Base-by-base conservation (phyloP, 2,329 filamentous ascomycete genomes). In the Lizonia empirigonia region DNA sequence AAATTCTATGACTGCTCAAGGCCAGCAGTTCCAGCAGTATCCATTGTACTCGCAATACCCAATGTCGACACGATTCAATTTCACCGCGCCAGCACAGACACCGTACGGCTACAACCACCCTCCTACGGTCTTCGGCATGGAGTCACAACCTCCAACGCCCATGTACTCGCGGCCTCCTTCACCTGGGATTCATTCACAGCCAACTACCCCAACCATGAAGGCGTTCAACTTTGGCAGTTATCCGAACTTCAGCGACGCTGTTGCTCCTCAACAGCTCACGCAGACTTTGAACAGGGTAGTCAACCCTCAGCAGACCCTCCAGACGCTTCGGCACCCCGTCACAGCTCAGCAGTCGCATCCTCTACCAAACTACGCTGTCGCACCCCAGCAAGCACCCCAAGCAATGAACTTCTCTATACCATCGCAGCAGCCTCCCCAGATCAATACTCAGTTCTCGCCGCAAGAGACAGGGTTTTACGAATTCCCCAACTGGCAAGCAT, bases 121-220 rank as follows among this genome's bases (percentile, higher is more conserved):
- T 30, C 53, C 58, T 15, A 60, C 60, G 5, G 56, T 59, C 40
- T 60, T 63, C n/a, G 50, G 50, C n/a, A 47, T 46, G 18, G 50
- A 59, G 40, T 52, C 57, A 2, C 57, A 58, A 27, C 54, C 52
- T 13, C 27, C 50, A 5, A 56, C 58, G 22, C 48, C 50, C 5
- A 54, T 58, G 40, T 44, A 45, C 23, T 49, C 45, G 6, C 51
- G 46, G 7, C 46, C 46, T 22, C 45, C 51, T 19, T 45, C 44
- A 8, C 45, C 46, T 27, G 60, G 60, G 16, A 56, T 56, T 29
- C 65, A 65, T 42, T 67, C 64, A n/a, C 59, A 67, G 45, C 67
- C 67, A 20, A 63, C 60, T 10, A 67, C 66, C 1, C 67, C 67
- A 7, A 52, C 67, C 20, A 38, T 63, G 39, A 53, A 53, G 34